Conservation (phyloP, 768 basidiomycete genomes). For the Leccinum pellstonianum region DNA sequence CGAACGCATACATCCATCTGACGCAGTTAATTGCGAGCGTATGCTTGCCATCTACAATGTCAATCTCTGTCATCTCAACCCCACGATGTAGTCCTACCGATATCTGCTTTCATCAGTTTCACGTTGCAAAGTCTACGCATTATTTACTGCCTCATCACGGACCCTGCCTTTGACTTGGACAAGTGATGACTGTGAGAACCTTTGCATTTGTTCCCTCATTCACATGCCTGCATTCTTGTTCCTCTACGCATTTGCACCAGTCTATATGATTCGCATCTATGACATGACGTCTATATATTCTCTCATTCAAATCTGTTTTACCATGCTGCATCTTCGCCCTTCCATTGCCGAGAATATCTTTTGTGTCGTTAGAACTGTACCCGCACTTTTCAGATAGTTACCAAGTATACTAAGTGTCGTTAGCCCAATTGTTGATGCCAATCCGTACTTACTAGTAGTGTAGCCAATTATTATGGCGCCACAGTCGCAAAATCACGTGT, state of each 20-base stretch:
- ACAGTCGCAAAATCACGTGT: neutral
- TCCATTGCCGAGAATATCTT: neutral
- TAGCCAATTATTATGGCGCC: neutral
- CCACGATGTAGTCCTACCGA: conserved; percentile 30
- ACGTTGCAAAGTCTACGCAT: conserved; percentile 20
- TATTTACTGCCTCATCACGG: conserved; percentile 27
- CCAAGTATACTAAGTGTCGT: neutral
- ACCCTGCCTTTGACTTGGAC: conserved; percentile 31
- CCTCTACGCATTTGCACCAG: conserved; percentile 17
- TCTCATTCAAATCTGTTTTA: conserved; percentile 13
- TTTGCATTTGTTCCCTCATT: conserved; percentile 19
- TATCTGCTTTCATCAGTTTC: conserved; percentile 17
- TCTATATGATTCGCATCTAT: conserved; percentile 21
- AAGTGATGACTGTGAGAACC: conserved; percentile 18
- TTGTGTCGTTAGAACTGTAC: conserved; percentile 5
- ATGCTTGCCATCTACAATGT: conserved; percentile 19
- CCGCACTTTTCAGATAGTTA: neutral
- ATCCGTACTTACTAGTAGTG: neutral
- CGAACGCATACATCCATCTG: conserved; percentile 25
- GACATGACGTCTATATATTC: conserved; percentile 15
- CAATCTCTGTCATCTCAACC: conserved; percentile 27
- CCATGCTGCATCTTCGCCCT: conserved; percentile 1
- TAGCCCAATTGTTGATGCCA: conserved; percentile 1
- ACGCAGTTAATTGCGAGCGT: conserved; percentile 30
- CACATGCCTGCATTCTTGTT: conserved; percentile 28